Conservation (phyloP, 2,329 filamentous ascomycete genomes). For the Cryphonectria japonica region DNA sequence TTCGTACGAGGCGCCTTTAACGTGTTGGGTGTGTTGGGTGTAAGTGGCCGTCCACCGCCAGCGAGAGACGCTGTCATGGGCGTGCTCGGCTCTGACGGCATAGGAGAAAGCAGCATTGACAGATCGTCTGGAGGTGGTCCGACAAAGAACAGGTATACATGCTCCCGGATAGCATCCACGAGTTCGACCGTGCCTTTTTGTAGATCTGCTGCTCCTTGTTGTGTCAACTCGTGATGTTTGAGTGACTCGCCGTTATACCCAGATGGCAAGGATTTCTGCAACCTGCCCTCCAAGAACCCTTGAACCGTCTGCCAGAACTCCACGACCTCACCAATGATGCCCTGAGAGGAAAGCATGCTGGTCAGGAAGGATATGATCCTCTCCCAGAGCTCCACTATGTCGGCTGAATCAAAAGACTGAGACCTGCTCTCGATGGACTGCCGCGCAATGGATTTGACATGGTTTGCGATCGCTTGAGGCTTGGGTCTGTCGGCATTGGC, state of each 20-base stretch:
- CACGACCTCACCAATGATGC: constrained; percentile 84
- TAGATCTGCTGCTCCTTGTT: constrained; percentile 70
- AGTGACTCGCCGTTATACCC: constrained; percentile 83
- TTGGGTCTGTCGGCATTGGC: constrained; percentile 74
- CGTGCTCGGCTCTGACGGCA: constrained; percentile 70
- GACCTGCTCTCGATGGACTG: constrained; percentile 65
- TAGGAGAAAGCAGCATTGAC: constrained; percentile 81
- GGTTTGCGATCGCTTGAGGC: constrained; percentile 69
- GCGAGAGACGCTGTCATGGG: constrained; percentile 57
- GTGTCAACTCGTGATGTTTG: constrained; percentile 78
- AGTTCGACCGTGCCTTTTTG: constrained; percentile 80
- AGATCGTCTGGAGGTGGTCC: constrained; percentile 91
- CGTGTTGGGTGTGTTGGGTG: constrained; percentile 61
- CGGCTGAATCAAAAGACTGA: constrained; percentile 73
- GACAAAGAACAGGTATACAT: constrained; percentile 79
- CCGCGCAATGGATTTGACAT: constrained; percentile 74
- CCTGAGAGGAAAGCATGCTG: constrained; percentile 74
- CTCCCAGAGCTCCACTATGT: constrained; percentile 91
- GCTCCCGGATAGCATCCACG: constrained; percentile 80
- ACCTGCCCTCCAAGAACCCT: constrained; percentile 85
- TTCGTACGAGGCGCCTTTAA: constrained; percentile 75
- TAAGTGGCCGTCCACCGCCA: constrained; percentile 42
- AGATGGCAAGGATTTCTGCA: constrained; percentile 76
- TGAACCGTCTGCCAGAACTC: constrained; percentile 94
- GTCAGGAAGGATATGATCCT: constrained; percentile 77